Percentiles rank a stretch among this genome's conserved stretches.
phyloP scores from a whole-genome alignment of 164 flowering plant genomes.

The Umbilicus rupestris region DNA sequence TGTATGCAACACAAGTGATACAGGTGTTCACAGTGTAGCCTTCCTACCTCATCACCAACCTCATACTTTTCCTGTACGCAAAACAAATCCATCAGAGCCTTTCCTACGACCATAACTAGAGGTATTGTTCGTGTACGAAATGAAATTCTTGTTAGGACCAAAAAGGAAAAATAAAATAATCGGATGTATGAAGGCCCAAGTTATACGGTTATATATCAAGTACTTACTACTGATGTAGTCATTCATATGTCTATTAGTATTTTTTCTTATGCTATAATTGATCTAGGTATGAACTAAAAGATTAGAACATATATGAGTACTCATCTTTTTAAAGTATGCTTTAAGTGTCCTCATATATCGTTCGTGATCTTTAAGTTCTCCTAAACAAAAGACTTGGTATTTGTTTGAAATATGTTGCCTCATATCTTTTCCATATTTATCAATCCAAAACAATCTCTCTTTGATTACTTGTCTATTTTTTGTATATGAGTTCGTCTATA shows the following conservation, averaged over 20 bases:
- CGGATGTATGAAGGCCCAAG: not conserved
- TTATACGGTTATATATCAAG: not conserved
- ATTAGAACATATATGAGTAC: too few species aligned
- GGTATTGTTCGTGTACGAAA: not conserved
- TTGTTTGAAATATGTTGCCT: not conserved
- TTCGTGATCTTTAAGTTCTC: not conserved
- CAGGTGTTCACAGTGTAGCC: constrained; percentile 59
- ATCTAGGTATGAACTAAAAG: too few species aligned
- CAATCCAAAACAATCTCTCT: not conserved
- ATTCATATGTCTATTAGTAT: not conserved
- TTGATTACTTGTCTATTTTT: not conserved
- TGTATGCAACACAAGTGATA: constrained; percentile 63
- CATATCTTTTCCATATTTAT: not conserved
- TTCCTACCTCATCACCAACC: constrained; percentile 67
- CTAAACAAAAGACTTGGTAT: not conserved
- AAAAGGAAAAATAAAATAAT: not conserved
- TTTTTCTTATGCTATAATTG: too few species aligned
- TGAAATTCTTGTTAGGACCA: not conserved
- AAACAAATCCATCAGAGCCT: not conserved
- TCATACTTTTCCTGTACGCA: constrained; percentile 69
- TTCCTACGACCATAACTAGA: not conserved
- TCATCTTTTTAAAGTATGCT: too few species aligned
- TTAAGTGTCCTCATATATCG: not conserved
- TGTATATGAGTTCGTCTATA: too few species aligned
- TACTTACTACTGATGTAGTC: not conserved